Conservation (phyloP, 2,329 filamentous ascomycete species). For the Blumeria graminis region DNA sequence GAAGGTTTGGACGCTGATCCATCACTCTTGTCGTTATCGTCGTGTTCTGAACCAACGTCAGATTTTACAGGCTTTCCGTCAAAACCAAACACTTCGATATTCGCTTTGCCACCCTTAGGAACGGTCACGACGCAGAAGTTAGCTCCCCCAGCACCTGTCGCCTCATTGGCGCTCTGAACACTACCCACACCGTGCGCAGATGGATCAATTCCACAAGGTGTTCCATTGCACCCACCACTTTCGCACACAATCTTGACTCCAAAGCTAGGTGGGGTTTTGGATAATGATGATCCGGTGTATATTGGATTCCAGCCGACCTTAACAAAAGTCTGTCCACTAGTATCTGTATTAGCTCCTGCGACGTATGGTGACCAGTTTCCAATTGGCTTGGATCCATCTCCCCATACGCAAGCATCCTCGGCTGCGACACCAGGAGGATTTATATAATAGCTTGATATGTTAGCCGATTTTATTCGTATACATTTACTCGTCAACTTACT, state of each 20-base stretch:
- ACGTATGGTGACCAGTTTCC: slow-evolving; percentile 64
- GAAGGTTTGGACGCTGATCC: not conserved
- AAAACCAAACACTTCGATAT: slow-evolving; percentile 36
- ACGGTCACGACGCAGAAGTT: slow-evolving; percentile 59
- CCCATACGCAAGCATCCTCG: slow-evolving; percentile 46
- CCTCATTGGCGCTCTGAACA: slow-evolving; percentile 28
- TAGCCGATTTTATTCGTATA: slow-evolving; percentile 5
- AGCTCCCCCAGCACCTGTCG: slow-evolving; percentile 40
- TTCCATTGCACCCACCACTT: slow-evolving; percentile 38
- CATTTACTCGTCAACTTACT: slow-evolving; percentile 27
- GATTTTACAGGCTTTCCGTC: slow-evolving; percentile 1
- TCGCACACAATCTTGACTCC: slow-evolving; percentile 49
- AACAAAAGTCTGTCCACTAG: slow-evolving; percentile 34
- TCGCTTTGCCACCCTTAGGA: slow-evolving; percentile 37
- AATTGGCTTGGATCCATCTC: slow-evolving; percentile 31
- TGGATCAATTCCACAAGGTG: slow-evolving; percentile 52
- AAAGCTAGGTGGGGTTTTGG: slow-evolving; percentile 33
- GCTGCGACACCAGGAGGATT: slow-evolving; percentile 43
- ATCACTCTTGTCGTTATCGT: not conserved
- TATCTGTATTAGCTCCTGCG: slow-evolving; percentile 47
- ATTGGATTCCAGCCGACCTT: slow-evolving; percentile 63
- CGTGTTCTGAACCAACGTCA: too few relatives aligned
- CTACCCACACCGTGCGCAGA: slow-evolving; percentile 27
- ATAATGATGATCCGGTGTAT: slow-evolving; percentile 30
- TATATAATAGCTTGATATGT: slow-evolving; percentile 39